Conservation (phyloP, 192 early-diverging fungal genomes). For the Phlyctochytrium arcticum region DNA sequence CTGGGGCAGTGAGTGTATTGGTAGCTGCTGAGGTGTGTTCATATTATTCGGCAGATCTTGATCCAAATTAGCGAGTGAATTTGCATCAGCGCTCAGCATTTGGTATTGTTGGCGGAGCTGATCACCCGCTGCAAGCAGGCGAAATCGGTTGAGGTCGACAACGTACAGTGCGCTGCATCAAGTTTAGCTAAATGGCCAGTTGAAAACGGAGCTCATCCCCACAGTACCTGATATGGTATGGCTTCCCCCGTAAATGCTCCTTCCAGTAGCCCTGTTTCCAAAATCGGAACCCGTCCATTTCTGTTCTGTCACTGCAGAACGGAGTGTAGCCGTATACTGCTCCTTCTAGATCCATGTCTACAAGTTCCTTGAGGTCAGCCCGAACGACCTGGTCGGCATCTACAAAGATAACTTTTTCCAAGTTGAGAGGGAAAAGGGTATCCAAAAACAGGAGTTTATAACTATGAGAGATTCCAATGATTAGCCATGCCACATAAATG, state of each 20-base stretch:
- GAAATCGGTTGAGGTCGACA: conserved; percentile 88
- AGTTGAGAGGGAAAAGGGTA: conserved; percentile 87
- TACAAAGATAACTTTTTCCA: conserved; percentile 96
- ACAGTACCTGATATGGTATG: conserved; percentile 93
- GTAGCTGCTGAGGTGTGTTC: conserved; percentile 70
- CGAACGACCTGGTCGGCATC: conserved; percentile 97
- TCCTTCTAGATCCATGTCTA: conserved; percentile 86
- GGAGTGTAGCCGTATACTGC: conserved; percentile 97
- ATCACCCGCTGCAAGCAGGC: conserved; percentile 92
- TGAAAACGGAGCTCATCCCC: too few species aligned
- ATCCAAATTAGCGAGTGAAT: conserved; percentile 91
- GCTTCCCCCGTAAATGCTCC: conserved; percentile 76
- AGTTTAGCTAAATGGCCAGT: too few species aligned
- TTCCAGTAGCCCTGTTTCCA: conserved; percentile 98
- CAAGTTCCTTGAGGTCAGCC: conserved; percentile 88
- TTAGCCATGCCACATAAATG: too few species aligned
- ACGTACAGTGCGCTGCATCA: conserved; percentile 78
- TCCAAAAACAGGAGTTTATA: conserved; percentile 99
- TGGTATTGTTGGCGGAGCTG: conserved; percentile 91
- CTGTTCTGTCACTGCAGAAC: conserved; percentile 85
- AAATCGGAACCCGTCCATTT: conserved; percentile 97
- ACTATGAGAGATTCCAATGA: conserved; percentile 19
- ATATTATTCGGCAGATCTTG: conserved; percentile 99
- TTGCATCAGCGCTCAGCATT: conserved; percentile 77
- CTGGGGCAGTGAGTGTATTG: conserved; percentile 89